phyloP scores from a whole-genome alignment of 2,329 filamentous ascomycete genomes.

The Teratosphaeria epicoccoides region DNA sequence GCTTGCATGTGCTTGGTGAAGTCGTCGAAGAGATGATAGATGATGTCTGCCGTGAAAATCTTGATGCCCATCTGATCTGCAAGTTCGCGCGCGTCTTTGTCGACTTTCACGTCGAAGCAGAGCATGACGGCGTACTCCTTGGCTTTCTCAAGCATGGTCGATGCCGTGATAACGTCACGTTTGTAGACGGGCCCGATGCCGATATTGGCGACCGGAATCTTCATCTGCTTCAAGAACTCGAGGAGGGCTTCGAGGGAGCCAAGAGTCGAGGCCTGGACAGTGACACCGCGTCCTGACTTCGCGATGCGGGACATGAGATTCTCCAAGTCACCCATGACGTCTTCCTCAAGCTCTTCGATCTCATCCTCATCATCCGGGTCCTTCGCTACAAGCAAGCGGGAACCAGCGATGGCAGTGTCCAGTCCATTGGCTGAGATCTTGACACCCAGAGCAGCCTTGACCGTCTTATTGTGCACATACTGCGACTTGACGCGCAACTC shows the following conservation, averaged over 20 bases:
- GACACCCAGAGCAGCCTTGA: constrained; percentile 95
- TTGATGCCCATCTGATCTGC: constrained; percentile 92
- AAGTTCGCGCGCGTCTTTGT: constrained; percentile 86
- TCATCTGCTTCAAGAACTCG: constrained; percentile 89
- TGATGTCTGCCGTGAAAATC: constrained; percentile 97
- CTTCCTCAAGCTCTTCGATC: constrained; percentile 79
- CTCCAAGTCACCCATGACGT: constrained; percentile 90
- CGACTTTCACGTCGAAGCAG: constrained; percentile 98
- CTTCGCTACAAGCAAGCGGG: constrained; percentile 84
- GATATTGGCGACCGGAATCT: constrained; percentile 96
- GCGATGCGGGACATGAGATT: constrained; percentile 84
- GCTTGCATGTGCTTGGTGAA: constrained; percentile 93
- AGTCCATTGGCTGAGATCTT: constrained; percentile 97
- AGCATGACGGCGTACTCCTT: constrained; percentile 98
- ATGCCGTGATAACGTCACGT: constrained; percentile 88
- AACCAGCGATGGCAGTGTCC: constrained; percentile 92
- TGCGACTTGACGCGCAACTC: constrained; percentile 90
- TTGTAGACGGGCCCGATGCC: constrained; percentile 97
- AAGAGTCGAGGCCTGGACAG: constrained; percentile 91
- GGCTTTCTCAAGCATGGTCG: constrained; percentile 90
- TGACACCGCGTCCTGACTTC: constrained; percentile 87
- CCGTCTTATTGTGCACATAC: constrained; percentile 98
- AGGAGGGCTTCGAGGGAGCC: constrained; percentile 92
- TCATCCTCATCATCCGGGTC: constrained; percentile 76
- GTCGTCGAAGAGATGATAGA: constrained; percentile 94